Evolutionary conservation across 2,329 filamentous ascomycete genomes (phyloP), one percentile per base, ranked within the genome.

Genomic region (Shiraia sp.): DNA sequence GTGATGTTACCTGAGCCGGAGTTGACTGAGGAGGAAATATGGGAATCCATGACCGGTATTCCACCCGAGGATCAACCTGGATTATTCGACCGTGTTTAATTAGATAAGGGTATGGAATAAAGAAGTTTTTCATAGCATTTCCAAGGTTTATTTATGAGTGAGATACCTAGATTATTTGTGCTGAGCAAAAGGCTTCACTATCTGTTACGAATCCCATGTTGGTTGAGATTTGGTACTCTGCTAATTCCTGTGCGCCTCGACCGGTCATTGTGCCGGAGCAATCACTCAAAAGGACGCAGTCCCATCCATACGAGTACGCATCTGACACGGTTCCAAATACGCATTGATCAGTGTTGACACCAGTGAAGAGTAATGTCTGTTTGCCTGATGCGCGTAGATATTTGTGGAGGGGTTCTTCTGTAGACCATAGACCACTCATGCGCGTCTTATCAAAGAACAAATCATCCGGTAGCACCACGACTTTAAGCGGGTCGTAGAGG

Each of bases 321-420:
- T 72, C 70, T 10, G 68, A 69, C 15, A 72, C 53, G 1, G 70
- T 73, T 16, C 70, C 71, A 19, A 72, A 65, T 9, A 73, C 57
- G 35, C 70, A 73, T 51, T 72, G 71, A 48, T 73, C 70, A 8
- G 70, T 73, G 47, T 73, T 73, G 36, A 72, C 68, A 15, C 70
- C 69, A 13, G 71, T 65, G 42, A 73, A 73, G 4, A 73, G 49
- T 14, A 73, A 46, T 1, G 70, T 72, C 50, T 71, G 72, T 57
- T 72, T 72, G 27, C 63, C 60, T n/a, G 62, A 65, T 40, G 66
- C 59, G 10, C 65, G 55, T 6, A 73, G 55, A 46, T 71, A 73
- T 42, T 67, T 57, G 51, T 74, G 70, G 25, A 74, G 59, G 8
- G 67, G 68, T 42, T 72, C 63, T 12, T 68, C 50, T 5, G 65